A percentile compares a stretch with the other conserved stretches of the same genome.
Conservation (phyloP, 2,329 filamentous ascomycete species). For the Pleurostoma richardsiae region DNA sequence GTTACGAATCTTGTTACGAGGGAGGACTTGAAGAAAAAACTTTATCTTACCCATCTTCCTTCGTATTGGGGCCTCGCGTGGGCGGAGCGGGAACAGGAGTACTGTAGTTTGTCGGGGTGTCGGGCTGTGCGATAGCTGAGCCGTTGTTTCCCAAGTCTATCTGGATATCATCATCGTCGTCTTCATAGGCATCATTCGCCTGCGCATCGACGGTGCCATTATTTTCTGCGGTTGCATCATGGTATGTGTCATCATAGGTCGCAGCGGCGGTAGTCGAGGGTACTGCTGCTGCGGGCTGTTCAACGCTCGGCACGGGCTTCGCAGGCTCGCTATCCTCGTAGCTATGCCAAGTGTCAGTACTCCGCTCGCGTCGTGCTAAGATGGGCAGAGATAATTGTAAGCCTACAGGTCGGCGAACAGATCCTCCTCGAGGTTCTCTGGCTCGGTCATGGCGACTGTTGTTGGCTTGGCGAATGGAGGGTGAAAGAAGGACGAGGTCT, state of each 20-base stretch:
- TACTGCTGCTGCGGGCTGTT: slow-evolving; percentile 6
- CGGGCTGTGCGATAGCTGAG: slow-evolving; percentile 13
- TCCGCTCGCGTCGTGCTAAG: neutral
- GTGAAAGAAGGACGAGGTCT: neutral
- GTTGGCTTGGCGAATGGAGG: neutral
- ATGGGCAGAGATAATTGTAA: neutral
- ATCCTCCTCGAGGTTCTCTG: slow-evolving; percentile 78
- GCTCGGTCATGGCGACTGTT: slow-evolving; percentile 59
- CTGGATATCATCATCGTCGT: slow-evolving; percentile 49
- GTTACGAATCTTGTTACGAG: no score
- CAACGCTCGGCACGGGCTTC: slow-evolving; percentile 22
- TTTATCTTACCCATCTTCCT: slow-evolving; percentile 84
- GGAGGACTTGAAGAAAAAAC: slow-evolving; percentile 11
- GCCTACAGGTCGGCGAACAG: slow-evolving; percentile 88
- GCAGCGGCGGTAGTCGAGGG: slow-evolving; percentile 16
- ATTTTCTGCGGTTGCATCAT: slow-evolving; percentile 14
- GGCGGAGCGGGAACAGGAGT: slow-evolving; percentile 21
- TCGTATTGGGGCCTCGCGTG: slow-evolving; percentile 60
- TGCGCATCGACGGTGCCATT: slow-evolving; percentile 27
- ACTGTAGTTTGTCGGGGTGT: slow-evolving; percentile 23
- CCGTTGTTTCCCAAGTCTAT: slow-evolving; percentile 47
- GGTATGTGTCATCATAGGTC: slow-evolving; percentile 17
- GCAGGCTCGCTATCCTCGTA: slow-evolving; percentile 60
- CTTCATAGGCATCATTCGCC: slow-evolving; percentile 25
- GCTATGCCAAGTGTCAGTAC: slow-evolving; percentile 25